Evolutionary conservation across 2,329 filamentous ascomycete species (phyloP).

Genomic region (Grosmannia penicillata): DNA sequence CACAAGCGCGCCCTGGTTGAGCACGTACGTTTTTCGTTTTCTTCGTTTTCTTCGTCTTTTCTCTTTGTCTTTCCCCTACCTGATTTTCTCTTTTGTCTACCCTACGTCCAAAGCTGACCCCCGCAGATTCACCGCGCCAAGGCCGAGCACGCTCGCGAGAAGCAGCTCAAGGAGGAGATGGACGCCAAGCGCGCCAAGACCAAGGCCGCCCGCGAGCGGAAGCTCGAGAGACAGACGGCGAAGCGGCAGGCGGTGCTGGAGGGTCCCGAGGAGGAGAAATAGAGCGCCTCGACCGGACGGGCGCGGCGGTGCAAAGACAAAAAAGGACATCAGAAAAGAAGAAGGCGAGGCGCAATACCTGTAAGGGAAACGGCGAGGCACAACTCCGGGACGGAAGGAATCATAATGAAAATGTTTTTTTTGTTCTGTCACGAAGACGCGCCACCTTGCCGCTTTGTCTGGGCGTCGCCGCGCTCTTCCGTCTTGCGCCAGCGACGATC

Average conservation of each 20-base stretch:
- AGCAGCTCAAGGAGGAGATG: constrained; percentile 96
- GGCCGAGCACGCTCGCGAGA: constrained; percentile 97
- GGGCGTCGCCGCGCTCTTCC: background rate
- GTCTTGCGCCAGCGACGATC: no score
- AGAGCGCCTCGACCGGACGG: no score
- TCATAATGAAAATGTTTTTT: constrained; percentile 1
- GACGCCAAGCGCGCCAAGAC: constrained; percentile 99
- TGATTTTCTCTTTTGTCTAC: background rate
- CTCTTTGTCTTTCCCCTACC: background rate
- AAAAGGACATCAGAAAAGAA: constrained; percentile 14
- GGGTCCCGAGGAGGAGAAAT: constrained; percentile 46
- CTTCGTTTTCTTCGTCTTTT: background rate
- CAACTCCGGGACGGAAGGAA: constrained; percentile 1
- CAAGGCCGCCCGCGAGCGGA: constrained; percentile 99
- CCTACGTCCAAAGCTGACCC: background rate
- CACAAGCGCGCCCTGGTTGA: constrained; percentile 99
- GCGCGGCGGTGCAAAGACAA: no score
- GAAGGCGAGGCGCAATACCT: constrained; percentile 1
- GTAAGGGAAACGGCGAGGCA: background rate
- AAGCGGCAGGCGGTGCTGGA: constrained; percentile 80
- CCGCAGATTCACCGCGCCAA: constrained; percentile 97
- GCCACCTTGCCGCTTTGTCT: background rate
- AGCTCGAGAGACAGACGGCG: constrained; percentile 76
- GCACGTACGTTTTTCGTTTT: constrained; percentile 62
- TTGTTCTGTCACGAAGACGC: background rate